Base-by-base conservation (phyloP, 495 filamentous ascomycete genomes). In the Hypoxylon fragiforme region DNA sequence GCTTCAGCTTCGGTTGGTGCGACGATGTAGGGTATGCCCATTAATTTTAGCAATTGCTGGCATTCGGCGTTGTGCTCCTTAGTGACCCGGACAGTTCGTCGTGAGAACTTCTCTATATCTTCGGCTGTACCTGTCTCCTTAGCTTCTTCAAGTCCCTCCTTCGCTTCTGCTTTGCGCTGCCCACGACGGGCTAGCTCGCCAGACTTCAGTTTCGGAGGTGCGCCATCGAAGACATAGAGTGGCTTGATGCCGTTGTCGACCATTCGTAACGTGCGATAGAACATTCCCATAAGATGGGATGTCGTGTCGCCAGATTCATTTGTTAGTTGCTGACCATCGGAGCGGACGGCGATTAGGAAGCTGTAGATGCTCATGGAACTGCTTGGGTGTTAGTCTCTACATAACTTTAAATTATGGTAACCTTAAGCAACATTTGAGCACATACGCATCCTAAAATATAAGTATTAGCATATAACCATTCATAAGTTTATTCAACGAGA, bases 321-420 rank as follows among this genome's bases (percentile, higher is more conserved):
- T 81, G 85, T 97, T 51, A 98, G 83, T 72, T 96, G 91, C 70
- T 98, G 89, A 54, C 94, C 94, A 61, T 95, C 91, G 50, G 91
- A 96, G 41, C 94, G 91, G 31, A 98, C 94, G 12, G 95, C 95
- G 63, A 98, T 90, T 36, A 98, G 83, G 78, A 98, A 98, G 74
- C 87, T 92, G 80, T 98, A 98, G 67, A 98, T 95, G 69, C 88
- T 94, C 94, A 97, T 98, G 30, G 94, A 98, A 36, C 90, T 95
- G 37, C 20, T 50, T 39, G 39, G 16, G 34, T 35, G 47, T 77
- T 63, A 75, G 65, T 58, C 7, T 52, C 4, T 20, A 14, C 2
- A 26, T 3, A 9, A 1, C 6, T 22, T 26, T 13, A 15, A 40
- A n/a, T n/a, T n/a, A n/a, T n/a, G n/a, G 38, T 6, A 12, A 24